Evolutionary conservation across 2,329 filamentous ascomycete genomes (phyloP).

Genomic region (Whalleya microplaca): DNA sequence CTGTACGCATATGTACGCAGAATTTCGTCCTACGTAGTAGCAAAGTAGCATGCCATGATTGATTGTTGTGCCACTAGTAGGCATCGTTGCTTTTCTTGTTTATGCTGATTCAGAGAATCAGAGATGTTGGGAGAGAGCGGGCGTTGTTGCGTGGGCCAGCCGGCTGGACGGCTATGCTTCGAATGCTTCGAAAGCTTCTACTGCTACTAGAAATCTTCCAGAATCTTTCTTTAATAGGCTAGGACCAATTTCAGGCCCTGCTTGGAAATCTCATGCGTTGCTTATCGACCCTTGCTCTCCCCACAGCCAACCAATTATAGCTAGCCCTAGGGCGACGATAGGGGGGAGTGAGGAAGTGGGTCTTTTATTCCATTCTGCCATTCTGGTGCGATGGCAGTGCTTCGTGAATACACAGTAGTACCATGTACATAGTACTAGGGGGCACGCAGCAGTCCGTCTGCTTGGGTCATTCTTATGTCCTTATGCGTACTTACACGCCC

Average conservation of each 20-base stretch:
- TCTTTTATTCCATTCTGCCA: neutral
- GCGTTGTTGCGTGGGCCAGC: neutral
- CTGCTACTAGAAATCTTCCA: constrained; percentile 31
- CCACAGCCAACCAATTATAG: constrained; percentile 22
- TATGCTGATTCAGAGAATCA: neutral
- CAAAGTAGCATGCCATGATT: no score
- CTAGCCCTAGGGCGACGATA: constrained; percentile 19
- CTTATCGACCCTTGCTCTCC: constrained; percentile 19
- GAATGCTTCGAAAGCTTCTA: constrained; percentile 4
- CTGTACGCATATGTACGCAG: neutral
- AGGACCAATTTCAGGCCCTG: constrained; percentile 27
- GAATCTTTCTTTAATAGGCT: constrained; percentile 24
- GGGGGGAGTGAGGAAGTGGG: neutral
- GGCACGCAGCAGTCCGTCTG: constrained; percentile 1
- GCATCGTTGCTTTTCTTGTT: neutral
- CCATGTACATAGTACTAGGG: neutral
- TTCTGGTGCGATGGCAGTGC: neutral
- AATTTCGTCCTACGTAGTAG: no score
- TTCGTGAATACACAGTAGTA: neutral
- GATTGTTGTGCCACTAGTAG: neutral
- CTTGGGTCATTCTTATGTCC: neutral
- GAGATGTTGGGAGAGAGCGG: neutral
- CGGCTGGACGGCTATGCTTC: no score
- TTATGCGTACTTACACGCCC: no score
- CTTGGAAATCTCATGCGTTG: constrained; percentile 26